Base-by-base conservation (phyloP, 164 flowering plant species). In the Liquidambar formosana region DNA sequence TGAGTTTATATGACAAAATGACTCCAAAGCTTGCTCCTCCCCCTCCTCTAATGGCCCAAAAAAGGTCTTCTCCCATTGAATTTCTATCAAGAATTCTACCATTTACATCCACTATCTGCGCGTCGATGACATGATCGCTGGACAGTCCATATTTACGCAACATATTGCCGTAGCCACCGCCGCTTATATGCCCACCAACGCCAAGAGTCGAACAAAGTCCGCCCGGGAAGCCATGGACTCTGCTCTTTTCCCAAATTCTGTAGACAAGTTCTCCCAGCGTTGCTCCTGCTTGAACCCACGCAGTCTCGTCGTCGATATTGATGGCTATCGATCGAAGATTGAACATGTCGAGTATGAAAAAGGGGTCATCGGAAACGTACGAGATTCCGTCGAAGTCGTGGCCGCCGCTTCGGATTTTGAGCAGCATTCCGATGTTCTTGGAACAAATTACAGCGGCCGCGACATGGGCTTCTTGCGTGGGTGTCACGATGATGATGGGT, bases 41-140 rank as follows among this genome's bases (percentile, higher is more conserved):
- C 2, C 41, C 41, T 33, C 41, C 41, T 33, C 41, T 33, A 33
- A 33, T 33, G 6, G 41, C 41, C 41, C 41, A 33, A 33, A 82
- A 82, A 10, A 79, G 52, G 57, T 82, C 85, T 22, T 82, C 85
- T 1, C 82, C 85, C 85, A 82, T 82, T 8, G 72, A 27, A 14
- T 62, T 28, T 43, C 85, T 8, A 41, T 82, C 76, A 0, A 79
- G 73, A 22, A 79, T 41, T 41, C 61, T 61, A 6, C 85, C 85
- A 27, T 66, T 61, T 5, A 48, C 71, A 27, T 77, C 72, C 0
- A 77, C 70, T 0, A 77, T 45, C 10, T 19, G 15, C 1, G 75
- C 77, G 23, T 73, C 80, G 0, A 73, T 45, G 12, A 73, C 43
- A 49, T 77, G 48, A 18, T 77, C 80, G 0, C 57, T 73, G 1